Conservation (phyloP, 306 rosid species). For the Dalbergia cultrata region DNA sequence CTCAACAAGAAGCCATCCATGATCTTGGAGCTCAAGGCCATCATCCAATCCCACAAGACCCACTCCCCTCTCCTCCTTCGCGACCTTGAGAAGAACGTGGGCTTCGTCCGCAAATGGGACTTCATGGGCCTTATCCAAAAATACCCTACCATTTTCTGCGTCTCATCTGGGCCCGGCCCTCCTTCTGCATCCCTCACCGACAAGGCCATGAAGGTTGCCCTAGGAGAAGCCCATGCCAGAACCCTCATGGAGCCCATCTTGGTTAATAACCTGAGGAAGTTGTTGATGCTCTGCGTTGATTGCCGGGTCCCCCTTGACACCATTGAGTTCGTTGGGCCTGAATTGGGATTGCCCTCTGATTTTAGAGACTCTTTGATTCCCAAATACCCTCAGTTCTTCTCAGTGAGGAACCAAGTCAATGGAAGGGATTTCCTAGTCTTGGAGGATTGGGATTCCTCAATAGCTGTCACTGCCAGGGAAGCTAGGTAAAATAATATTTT, state of each 20-base stretch:
- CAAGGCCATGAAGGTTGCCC: slow-evolving; percentile 63
- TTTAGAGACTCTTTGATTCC: slow-evolving; percentile 57
- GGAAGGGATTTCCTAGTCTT: slow-evolving; percentile 65
- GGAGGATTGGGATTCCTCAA: slow-evolving; percentile 85
- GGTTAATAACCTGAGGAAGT: slow-evolving; percentile 69
- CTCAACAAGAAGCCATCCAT: slow-evolving; percentile 78
- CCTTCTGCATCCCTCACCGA: slow-evolving; percentile 67
- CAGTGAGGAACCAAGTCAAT: slow-evolving; percentile 52
- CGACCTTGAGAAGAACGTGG: slow-evolving; percentile 84
- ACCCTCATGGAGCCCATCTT: slow-evolving; percentile 75
- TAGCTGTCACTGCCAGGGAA: slow-evolving; percentile 73
- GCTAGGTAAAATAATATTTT: slow-evolving; percentile 27
- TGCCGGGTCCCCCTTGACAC: slow-evolving; percentile 69
- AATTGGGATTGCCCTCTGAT: slow-evolving; percentile 69
- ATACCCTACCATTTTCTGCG: slow-evolving; percentile 74
- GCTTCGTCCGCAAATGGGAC: slow-evolving; percentile 89
- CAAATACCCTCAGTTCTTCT: slow-evolving; percentile 68
- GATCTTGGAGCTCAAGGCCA: slow-evolving; percentile 70
- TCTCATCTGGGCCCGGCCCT: slow-evolving; percentile 51
- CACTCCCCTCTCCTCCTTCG: slow-evolving; percentile 56
- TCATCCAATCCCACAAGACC: slow-evolving; percentile 68
- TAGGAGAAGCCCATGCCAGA: slow-evolving; percentile 60
- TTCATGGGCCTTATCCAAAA: slow-evolving; percentile 80
- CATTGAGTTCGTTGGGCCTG: slow-evolving; percentile 62
- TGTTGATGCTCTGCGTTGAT: slow-evolving; percentile 81